A percentile compares a stretch with the other conserved stretches of the same genome.
Evolutionary conservation across 495 filamentous ascomycete species (phyloP).

Genomic region (Penicillium silybi): DNA sequence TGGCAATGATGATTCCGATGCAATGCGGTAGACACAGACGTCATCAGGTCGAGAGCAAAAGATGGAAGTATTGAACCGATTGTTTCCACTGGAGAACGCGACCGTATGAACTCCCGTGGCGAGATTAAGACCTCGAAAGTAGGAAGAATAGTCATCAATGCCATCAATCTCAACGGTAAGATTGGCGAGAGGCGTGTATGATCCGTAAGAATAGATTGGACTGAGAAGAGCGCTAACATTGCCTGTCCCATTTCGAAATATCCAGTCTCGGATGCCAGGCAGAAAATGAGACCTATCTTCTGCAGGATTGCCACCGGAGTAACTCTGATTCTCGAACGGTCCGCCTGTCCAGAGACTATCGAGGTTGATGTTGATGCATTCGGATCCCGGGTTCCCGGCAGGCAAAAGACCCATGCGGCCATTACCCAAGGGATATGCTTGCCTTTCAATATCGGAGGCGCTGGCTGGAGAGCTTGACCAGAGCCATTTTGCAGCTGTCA

Average conservation of each 20-base stretch:
- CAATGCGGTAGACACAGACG: conserved; percentile 43
- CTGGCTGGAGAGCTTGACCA: conserved; percentile 23
- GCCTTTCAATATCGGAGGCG: conserved; percentile 18
- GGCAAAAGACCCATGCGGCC: conserved; percentile 38
- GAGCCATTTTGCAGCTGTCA: conserved; percentile 2
- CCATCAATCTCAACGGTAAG: conserved; percentile 35
- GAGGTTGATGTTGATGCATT: conserved; percentile 41
- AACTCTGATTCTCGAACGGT: conserved; percentile 36
- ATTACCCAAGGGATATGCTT: conserved; percentile 36
- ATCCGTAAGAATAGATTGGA: conserved; percentile 38
- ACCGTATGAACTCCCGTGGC: conserved; percentile 33
- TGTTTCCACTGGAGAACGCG: neutral
- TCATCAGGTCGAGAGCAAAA: conserved; percentile 48
- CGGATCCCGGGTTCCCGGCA: conserved; percentile 30
- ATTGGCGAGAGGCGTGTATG: conserved; percentile 42
- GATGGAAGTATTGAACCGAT: conserved; percentile 1
- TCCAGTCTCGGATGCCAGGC: conserved; percentile 38
- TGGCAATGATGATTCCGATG: conserved; percentile 28
- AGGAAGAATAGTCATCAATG: conserved; percentile 22
- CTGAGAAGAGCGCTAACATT: conserved; percentile 38
- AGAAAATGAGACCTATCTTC: conserved; percentile 28
- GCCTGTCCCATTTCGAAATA: conserved; percentile 45
- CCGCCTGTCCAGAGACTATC: conserved; percentile 45
- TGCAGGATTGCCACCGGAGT: conserved; percentile 45
- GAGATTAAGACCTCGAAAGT: conserved; percentile 41